Evolutionary conservation across 805 yeast species (phyloP), one percentile per base, ranked within the genome.

Genomic region (Maudiozyma barnettii): DNA sequence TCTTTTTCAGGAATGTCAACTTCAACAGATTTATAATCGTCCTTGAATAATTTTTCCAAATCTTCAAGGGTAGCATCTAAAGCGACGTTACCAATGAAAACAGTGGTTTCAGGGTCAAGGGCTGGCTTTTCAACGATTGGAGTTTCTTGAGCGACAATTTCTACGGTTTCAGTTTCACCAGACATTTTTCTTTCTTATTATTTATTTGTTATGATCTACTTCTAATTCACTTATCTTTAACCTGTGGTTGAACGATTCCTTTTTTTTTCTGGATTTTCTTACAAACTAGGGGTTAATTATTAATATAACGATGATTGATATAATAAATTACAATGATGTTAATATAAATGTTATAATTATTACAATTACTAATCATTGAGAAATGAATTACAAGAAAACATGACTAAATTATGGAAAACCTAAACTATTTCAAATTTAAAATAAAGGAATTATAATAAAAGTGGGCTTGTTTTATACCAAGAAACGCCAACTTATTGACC

Each of bases 31-130:
- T 60, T 60, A 39, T 51, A 55, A 43, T 63, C 64, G 2, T 51
- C 59, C 16, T 48, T 51, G 39, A 64, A 64, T 14, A 64, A 46
- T 12, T 53, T 38, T 35, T 54, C 49, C 41, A 64, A 46, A 46
- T 64, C 68, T 10, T 57, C 59, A 38, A 52, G 60, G 37, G 58
- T 58, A 31, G 58, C 54, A 26, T 60, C 64, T 29, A 56, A 54
- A 18, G 66, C 56, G 31, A 64, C 59, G 39, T 62, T 61, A 43
- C 66, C 67, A 36, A 64, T 56, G 43, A 64, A 64, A 21, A 64
- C 55, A 8, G 68, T 60, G 12, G 63, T 59, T 43, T 63, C 65
- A 22, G 68, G 67, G 43, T 64, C 64, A 41, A 60, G 54, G 18
- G 43, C 39, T 12, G 47, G 46, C 22, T 38, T 49, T 39, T 39